Evolutionary conservation across 805 yeast species (phyloP), one percentile per base, ranked within the genome.

Genomic region (Isabelozyma heimii): DNA sequence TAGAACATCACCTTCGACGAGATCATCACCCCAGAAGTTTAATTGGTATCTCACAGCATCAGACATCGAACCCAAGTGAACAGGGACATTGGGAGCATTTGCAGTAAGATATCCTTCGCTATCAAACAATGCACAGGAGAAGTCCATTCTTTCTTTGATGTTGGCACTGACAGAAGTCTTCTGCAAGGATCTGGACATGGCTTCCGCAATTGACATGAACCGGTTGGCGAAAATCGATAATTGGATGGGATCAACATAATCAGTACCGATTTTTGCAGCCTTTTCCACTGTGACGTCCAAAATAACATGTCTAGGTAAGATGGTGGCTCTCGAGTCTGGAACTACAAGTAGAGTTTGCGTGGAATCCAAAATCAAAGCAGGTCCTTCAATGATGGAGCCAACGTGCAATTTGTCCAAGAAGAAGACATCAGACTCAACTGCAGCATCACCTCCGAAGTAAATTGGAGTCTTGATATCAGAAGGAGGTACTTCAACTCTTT

Each of bases 191-290:
- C 79, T 80, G 37, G 95, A 92, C 96, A 89, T 89, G 61, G 87
- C 92, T 57, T 89, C 95, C 8, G 96, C 96, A 63, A 89, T 88
- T 53, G 89, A 90, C 92, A 89, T 88, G 64, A 89, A 89, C 51
- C 95, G 73, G 64, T 88, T 91, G 33, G 89, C 85, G 66, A 89
- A 89, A 20, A 89, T 85, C 0, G 95, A 86, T 38, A 89, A 65
- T 53, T 83, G 70, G 33, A 89, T 80, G 1, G 94, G 94, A 56
- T 89, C 91, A 37, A 85, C 48, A 12, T 40, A 47, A 16, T 43
- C 40, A 15, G 56, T 37, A 14, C 55, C 48, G 13, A 57, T 17
- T 5, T 40, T 43, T n/a, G 47, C 20, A 49, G 47, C 47, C 44
- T 52, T 15, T 52, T 49, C 65, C 14, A 56, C 55, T 8, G 50